phyloP scores from a whole-genome alignment of 139 green algal species.

The Coelastrella sp. region DNA sequence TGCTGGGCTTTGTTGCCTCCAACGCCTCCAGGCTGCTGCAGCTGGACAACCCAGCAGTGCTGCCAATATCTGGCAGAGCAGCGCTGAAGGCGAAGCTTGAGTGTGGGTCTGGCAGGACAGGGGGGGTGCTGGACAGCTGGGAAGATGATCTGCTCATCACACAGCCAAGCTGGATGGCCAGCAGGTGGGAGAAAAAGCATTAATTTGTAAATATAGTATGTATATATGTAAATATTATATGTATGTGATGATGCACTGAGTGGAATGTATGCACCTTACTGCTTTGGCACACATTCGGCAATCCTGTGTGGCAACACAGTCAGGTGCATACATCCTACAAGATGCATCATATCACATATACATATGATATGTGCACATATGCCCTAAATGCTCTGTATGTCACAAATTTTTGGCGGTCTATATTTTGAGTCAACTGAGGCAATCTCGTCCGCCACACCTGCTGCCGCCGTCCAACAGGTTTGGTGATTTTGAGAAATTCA shows the following conservation, averaged over 20 bases:
- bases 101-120: not conserved
- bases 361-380: too few species aligned
- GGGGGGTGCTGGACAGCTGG: conserved; percentile 37
- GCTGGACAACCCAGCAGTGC: conserved; percentile 55
- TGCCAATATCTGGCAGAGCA: conserved; percentile 49
- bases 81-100: conserved; percentile 64
- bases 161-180: conserved; percentile 57
- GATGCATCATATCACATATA: too few species aligned
- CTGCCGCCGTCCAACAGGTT: conserved; percentile 57
- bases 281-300: too few species aligned
- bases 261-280: not conserved
- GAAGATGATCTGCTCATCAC: conserved; percentile 60
- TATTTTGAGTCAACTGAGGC: not conserved
- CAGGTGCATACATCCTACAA: not conserved
- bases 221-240: not conserved
- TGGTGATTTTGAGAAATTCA: conserved; percentile 75
- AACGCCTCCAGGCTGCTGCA: conserved; percentile 41
- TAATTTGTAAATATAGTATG: not conserved
- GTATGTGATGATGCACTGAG: not conserved
- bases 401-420: not conserved
- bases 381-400: not conserved
- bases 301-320: too few species aligned
- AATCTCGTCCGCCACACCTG: not conserved
- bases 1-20: conserved; percentile 45
- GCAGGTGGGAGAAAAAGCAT: not conserved